Percentiles rank a stretch among this genome's conserved stretches.
Conservation (phyloP, 306 rosid genomes). For the Nissolia schottii region DNA sequence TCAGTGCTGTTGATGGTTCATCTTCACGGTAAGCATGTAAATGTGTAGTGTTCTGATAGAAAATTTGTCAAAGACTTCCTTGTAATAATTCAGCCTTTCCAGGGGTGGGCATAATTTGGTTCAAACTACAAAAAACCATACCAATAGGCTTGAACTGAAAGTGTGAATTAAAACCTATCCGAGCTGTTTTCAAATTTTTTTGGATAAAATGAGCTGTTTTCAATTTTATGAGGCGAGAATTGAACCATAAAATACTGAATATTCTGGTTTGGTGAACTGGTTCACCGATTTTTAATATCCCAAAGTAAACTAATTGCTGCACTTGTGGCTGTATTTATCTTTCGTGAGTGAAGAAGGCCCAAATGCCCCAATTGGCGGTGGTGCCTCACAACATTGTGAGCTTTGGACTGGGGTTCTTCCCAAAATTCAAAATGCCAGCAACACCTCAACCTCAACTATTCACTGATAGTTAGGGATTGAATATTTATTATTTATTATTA, state of each 20-base stretch:
- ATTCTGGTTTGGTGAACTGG: not conserved
- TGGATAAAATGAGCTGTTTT: not conserved
- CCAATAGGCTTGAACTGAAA: not conserved
- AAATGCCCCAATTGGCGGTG: too few species aligned
- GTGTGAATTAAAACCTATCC: not conserved
- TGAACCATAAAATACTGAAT: not conserved
- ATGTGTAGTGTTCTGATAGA: not conserved
- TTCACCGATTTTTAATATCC: not conserved
- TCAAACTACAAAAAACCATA: not conserved
- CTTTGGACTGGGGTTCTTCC: too few species aligned
- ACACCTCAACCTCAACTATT: too few species aligned
- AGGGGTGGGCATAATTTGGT: not conserved
- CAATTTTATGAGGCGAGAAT: not conserved
- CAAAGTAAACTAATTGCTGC: too few species aligned
- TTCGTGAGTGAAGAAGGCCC: too few species aligned
- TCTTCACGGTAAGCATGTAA: constrained; percentile 60
- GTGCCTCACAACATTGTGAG: too few species aligned
- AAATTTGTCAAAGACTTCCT: not conserved
- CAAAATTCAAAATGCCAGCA: too few species aligned
- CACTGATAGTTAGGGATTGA: too few species aligned
- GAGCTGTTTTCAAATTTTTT: not conserved
- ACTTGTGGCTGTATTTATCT: not conserved
- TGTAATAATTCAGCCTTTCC: not conserved
- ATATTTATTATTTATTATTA: too few species aligned
- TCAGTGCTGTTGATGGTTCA: constrained; percentile 91